Base-by-base conservation (phyloP, 1,284 basidiomycete species). In the Boletus sp. region DNA sequence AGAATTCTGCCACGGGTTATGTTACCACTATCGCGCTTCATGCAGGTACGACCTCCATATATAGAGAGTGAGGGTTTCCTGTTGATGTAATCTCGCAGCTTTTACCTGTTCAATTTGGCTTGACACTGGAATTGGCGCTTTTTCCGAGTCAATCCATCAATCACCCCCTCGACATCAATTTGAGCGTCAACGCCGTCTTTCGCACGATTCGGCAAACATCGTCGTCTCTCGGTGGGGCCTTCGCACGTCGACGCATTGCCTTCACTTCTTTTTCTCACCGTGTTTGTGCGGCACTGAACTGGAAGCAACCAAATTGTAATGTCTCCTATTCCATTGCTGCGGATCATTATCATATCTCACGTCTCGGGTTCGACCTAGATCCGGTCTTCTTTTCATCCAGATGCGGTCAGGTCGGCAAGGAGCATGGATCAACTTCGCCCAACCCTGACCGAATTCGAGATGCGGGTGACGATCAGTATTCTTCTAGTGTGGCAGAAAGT, bases 231-330 rank as follows among this genome's bases (percentile, higher is more conserved):
- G 79, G 78, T 43, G 73, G 72, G 34, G 68, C 69, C n/a, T 66
- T 72, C 48, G 69, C 71, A 41, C 78, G 81, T 53, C 76, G 91
- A 45, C 84, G 85, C 59, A 81, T 96, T 49, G 81, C 92, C 12
- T 91, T 97, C 64, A 86, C 85, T 40, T 94, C 91, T 12, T 96
- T 90, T 67, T 86, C 84, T 51, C 90, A 94, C 10, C 86, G 89
- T 58, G 80, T 92, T 3, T 94, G 92, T 67, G 82, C 88, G 3
- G 84, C 88, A 14, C 69, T 99, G 48, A 98, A 99, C 67, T 98
- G 96, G 94, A 99, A 99, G 71, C 96, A 99, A 70, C 96, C 96
- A 14, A 99, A 99, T 68, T 97, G 92, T 88, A 69, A 66, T 79
- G 67, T 37, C 42, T 40, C 47, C 50, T 48, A 33, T 52, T 50